Evolutionary conservation across 192 early-diverging fungal species (phyloP), one percentile per base, ranked within the genome.

Genomic region (Dispira simplex): DNA sequence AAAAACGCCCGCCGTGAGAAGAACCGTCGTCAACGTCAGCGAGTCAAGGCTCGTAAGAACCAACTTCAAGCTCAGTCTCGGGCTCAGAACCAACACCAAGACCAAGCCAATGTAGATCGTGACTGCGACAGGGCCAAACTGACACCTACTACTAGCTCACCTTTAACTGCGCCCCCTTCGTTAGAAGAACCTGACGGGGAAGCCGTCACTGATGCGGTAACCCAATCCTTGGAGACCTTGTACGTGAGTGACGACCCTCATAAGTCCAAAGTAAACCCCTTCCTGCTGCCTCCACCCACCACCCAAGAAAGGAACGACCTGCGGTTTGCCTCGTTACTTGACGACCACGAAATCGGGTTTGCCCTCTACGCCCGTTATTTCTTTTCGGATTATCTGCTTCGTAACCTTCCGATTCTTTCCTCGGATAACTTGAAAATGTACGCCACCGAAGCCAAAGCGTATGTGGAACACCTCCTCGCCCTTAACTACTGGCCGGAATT

Each of bases 401-500:
- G 70, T 11, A 46, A 60, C 45, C 67, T 70, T 16, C 68, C 71
- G 6, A 81, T 79, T 62, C 73, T 84, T 27, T 63, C 72, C 11
- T 46, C 76, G 48, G 66, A 73, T 1, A 75, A 79, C n/a, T 77
- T 80, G 46, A 52, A 47, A 0, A 72, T 75, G 23, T 67, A 73
- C 0, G 73, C 82, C 1, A 39, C 62, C 0, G 67, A 80, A 0
- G 68, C 82, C 3, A 71, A 71, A 4, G 72, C 77, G 0, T 71
- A 81, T 28, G 56, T 84, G 46, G 72, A 74, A 23, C 81, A 82
- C 49, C 62, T 82, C 18, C 51, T 71, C 14, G 65, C 74, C 8
- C 69, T 76, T 14, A 71, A 75, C 18, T 79, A 79, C 3, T 67
- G 72, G 12, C 79, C 80, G 11, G 80, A 84, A 39, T 73, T 82